Percentiles rank a stretch among this genome's conserved stretches.
phyloP scores from a whole-genome alignment of 805 yeast species.

The Kazachstania kunashirensis region DNA sequence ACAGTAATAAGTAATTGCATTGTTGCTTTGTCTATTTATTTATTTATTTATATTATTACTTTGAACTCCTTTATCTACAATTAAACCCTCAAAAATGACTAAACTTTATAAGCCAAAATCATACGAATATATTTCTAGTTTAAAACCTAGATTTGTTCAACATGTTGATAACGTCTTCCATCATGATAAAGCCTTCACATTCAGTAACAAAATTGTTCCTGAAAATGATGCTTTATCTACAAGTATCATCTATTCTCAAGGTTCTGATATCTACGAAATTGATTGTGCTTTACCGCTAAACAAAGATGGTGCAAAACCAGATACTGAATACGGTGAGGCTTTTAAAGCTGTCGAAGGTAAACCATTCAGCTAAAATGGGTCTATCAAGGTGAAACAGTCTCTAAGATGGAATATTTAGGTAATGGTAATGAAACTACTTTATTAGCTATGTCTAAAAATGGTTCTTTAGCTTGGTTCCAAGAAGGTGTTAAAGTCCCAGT shows the following conservation, averaged over 20 bases:
- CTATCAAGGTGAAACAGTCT: slow-evolving; percentile 21
- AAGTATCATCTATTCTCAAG: slow-evolving; percentile 19
- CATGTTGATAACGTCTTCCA: slow-evolving; percentile 17
- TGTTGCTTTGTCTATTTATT: no score
- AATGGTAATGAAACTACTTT: slow-evolving; percentile 31
- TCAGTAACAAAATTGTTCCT: slow-evolving; percentile 18
- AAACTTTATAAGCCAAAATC: slow-evolving; percentile 39
- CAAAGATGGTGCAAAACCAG: slow-evolving; percentile 19
- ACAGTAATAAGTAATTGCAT: no score
- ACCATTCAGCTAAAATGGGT: slow-evolving; percentile 14
- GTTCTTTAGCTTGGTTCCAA: slow-evolving; percentile 25
- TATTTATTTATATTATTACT: no score
- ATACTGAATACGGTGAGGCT: slow-evolving; percentile 66
- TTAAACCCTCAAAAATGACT: slow-evolving; percentile 2
- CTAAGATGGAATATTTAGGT: slow-evolving; percentile 15
- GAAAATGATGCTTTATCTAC: slow-evolving; percentile 18
- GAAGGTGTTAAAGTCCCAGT: slow-evolving; percentile 22
- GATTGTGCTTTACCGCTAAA: slow-evolving; percentile 19
- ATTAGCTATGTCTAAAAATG: slow-evolving; percentile 20
- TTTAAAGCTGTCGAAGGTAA: slow-evolving; percentile 37
- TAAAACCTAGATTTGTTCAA: slow-evolving; percentile 30
- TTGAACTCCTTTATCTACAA: no score
- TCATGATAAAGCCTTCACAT: slow-evolving; percentile 17
- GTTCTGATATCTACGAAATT: slow-evolving; percentile 23
- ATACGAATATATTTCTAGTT: slow-evolving; percentile 34